Percentiles rank a stretch among this genome's conserved stretches.
Evolutionary conservation across 306 rosid species (phyloP).

Genomic region (Aeschynomene evenia): DNA sequence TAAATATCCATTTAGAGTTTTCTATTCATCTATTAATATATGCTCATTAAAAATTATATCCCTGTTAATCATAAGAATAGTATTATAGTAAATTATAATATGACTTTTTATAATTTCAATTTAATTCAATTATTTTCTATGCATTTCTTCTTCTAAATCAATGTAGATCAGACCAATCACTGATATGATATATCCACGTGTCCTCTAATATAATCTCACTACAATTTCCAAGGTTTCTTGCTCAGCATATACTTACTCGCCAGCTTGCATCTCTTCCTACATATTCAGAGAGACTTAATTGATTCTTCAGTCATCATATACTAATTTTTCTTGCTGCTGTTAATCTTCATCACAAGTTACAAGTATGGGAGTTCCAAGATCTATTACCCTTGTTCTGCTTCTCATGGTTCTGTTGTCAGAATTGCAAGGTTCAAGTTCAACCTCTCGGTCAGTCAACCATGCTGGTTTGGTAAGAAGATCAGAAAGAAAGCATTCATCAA

Average conservation of each 20-base stretch:
- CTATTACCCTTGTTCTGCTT: slow-evolving; percentile 32
- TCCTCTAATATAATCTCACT: too few relatives aligned
- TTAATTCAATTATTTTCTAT: too few relatives aligned
- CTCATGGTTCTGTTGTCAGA: slow-evolving; percentile 31
- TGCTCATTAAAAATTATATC: too few relatives aligned
- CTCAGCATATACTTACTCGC: slow-evolving; percentile 12
- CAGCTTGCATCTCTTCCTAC: neutral
- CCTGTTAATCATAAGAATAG: too few relatives aligned
- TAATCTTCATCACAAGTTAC: neutral
- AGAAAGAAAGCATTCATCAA: slow-evolving; percentile 39
- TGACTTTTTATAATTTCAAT: too few relatives aligned
- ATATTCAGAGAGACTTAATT: neutral
- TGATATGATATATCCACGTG: too few relatives aligned
- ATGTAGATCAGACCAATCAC: too few relatives aligned
- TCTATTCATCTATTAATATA: too few relatives aligned
- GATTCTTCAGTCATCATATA: neutral
- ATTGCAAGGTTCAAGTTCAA: slow-evolving; percentile 37
- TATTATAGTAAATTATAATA: too few relatives aligned
- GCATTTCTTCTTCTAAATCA: too few relatives aligned
- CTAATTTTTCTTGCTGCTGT: slow-evolving; percentile 2
- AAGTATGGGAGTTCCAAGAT: slow-evolving; percentile 44
- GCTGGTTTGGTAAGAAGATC: slow-evolving; percentile 26
- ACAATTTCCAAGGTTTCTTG: neutral
- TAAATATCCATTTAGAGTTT: too few relatives aligned
- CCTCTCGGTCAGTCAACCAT: slow-evolving; percentile 28